Base-by-base conservation (phyloP, 805 yeast genomes). In the Myxozyma kluyveri region DNA sequence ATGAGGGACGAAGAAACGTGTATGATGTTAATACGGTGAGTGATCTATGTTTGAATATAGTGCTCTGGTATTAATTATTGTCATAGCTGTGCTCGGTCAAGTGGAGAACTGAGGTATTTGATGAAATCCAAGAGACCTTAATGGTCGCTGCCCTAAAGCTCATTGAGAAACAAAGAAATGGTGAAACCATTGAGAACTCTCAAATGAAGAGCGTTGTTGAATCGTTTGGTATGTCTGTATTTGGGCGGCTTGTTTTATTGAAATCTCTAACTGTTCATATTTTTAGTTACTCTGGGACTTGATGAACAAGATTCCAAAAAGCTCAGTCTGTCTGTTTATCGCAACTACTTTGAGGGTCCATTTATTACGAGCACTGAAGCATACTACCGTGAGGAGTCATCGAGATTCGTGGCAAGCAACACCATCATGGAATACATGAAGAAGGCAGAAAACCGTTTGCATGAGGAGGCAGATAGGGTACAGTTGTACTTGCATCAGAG, bases 371-470 rank as follows among this genome's bases (percentile, higher is more conserved):
- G 80, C 23, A 73, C 78, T 2, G 61, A 57, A 14, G 59, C 65
- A 35, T 88, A 82, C 66, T 88, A 87, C 69, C 72, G 74, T 21
- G 73, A 73, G 40, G 96, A 89, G 69, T 82, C 93, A 36, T 70
- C 72, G 17, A 75, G 75, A 39, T 89, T 82, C 66, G 73, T 93
- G 54, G 70, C 77, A 2, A 78, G 80, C 27, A 86, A 89, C 67
- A 85, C 88, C 59, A 91, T 91, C 44, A 91, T 90, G 22, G 96
- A 88, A 64, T 93, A 93, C 71, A 83, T 93, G 79, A 81, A 79
- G 55, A 87, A 84, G 67, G 96, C 96, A 36, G 89, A 86, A 61
- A 77, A 79, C 47, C 77, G 97, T 56, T 79, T 95, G 45, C 79
- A 78, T 35, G 96, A 89, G 66, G 99, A 93, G 70, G 81, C 85